phyloP scores from a whole-genome alignment of 139 green algal genomes.

The Chlorella vulgaris region DNA sequence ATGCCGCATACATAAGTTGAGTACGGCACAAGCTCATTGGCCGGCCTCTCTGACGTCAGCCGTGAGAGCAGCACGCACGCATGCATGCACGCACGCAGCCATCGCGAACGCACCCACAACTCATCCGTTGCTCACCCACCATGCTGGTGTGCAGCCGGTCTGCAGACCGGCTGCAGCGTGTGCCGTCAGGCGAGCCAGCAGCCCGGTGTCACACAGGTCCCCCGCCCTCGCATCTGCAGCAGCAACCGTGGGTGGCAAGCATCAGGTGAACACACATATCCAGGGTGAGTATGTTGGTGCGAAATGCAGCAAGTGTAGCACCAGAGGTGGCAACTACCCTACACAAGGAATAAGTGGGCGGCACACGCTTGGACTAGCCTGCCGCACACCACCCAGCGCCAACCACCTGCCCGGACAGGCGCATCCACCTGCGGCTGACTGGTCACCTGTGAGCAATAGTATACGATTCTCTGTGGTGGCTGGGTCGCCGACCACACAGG shows the following conservation, averaged over 20 bases:
- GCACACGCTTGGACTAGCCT: background rate
- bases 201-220: conserved; percentile 20
- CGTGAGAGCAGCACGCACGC: background rate
- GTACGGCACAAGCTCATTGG: background rate
- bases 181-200: conserved; percentile 16
- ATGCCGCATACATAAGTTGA: background rate
- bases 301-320: background rate
- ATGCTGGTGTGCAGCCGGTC: conserved; percentile 36
- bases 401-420: background rate
- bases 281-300: background rate
- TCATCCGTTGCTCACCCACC: conserved; percentile 14
- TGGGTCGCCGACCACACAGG: background rate
- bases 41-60: too few species aligned
- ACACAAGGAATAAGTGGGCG: background rate
- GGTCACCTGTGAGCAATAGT: conserved; percentile 35
- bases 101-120: too few species aligned
- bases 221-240: conserved; percentile 36
- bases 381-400: background rate
- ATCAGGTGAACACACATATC: background rate
- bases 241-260: too few species aligned
- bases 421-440: background rate
- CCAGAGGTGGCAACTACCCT: background rate
- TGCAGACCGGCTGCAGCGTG: too few species aligned
- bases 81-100: background rate
- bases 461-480: conserved; percentile 29